Evolutionary conservation across 2,329 filamentous ascomycete species (phyloP), one percentile per base, ranked within the genome.

Genomic region (Gyromitra esculenta): DNA sequence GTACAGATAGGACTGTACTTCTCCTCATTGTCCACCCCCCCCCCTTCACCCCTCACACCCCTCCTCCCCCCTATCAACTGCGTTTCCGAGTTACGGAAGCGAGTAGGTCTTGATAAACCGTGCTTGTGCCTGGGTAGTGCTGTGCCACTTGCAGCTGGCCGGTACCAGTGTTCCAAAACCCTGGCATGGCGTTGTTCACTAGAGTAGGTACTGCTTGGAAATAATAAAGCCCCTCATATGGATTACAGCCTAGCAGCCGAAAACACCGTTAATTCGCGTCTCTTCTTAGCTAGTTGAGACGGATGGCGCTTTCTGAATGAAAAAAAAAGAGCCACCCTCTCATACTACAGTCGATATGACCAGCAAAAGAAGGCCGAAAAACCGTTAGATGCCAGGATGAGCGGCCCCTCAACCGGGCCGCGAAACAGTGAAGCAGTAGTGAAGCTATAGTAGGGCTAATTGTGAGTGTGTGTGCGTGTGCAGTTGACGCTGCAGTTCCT

Each of bases 221-320:
- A n/a, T 59, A 63, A 56, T 70, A 70, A 71, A 71, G 56, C 60
- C 70, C 70, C 60, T 66, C 62, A 59, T 66, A 56, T 66, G 62
- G 52, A 64, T 35, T 35, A 39, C 6, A 13, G 21, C 37, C 11
- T 3, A 50, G 54, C 43, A 45, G 50, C 43, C 50, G 37, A 21
- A 57, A 67, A 56, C 25, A 45, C 50, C 7, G 41, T 66, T 57
- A 25, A 6, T 39, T 31, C 1, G 9, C 3, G 15, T 66, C 18
- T 52, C 9, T 35, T 52, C 21, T 45, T 56, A 9, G 54, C 37
- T 65, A 57, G 39, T 35, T 48, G 7, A 13, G 37, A 39, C 21
- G 5, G 37, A 59, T 59, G 52, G 52, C 37, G 48, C n/a, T 41
- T 18, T 66, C 37, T 2, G 18, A 52, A 31, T 15, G 11, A 5